Evolutionary conservation across 106 monocot species (phyloP), one percentile per base, ranked within the genome.

Genomic region (Platanthera guangdongensis): DNA sequence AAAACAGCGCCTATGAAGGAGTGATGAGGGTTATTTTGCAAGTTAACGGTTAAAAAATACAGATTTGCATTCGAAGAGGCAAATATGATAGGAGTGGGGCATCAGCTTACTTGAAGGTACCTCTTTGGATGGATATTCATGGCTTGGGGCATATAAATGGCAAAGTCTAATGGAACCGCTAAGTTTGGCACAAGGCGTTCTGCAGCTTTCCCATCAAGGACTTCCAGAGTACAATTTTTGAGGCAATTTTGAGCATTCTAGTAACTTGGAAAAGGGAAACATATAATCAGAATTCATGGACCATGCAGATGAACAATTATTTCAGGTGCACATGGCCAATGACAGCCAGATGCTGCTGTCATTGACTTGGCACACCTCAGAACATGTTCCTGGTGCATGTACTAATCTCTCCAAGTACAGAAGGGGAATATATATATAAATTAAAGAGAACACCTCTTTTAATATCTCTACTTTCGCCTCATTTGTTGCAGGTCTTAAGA

Each of bases 131-230:
- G 84, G 57, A 99, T 90, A 74, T 83, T 99, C 83, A 94, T 46
- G 46, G 89, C 97, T 4, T 55, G 60, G 48, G 97, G 97, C 91
- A 99, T 94, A 76, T 90, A 86, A 70, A 99, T 69, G 73, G 94
- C 91, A 79, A 83, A 85, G 74, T 90, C 55, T 63, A 85, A 85
- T 18, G 91, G 86, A 78, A 85, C 78, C 60, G 47, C 49, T 30
- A 99, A 49, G 71, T 82, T 89, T 81, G 97, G 94, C 55, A 94
- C 77, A 49, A 99, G 86, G 75, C 68, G 64, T 68, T 86, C 77
- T 13, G 89, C 89, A 32, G 91, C 85, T 80, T 85, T 81, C 50
- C 74, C 71, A 71, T 88, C 86, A 57, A 99, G 78, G 49, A 82
- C 30, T 78, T 94, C 80, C 69, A 86, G 62, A 67, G 16, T 48